Evolutionary conservation across 2,329 filamentous ascomycete genomes (phyloP).

Genomic region (Paracamarosporium sp.): DNA sequence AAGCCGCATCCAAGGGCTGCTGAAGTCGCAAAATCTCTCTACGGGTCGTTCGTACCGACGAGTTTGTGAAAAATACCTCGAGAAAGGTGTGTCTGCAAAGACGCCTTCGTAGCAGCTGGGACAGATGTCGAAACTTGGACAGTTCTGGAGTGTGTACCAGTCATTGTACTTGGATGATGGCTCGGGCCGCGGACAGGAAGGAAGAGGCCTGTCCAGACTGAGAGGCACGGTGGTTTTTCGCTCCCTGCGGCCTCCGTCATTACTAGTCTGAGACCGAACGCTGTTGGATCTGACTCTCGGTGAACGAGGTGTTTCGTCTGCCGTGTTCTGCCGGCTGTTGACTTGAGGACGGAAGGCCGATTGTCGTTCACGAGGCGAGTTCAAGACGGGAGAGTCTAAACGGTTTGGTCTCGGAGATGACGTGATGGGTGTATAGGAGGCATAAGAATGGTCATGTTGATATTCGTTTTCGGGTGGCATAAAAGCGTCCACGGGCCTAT

Average conservation of each 20-base stretch:
- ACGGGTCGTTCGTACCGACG: conserved; percentile 63
- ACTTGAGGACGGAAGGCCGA: conserved; percentile 18
- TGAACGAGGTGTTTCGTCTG: conserved; percentile 29
- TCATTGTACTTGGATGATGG: conserved; percentile 71
- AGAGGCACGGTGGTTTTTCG: conserved; percentile 16
- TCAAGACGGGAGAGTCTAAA: conserved; percentile 28
- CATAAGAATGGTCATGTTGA: conserved; percentile 43
- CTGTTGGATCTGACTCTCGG: conserved; percentile 35
- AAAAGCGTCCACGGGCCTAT: conserved; percentile 39
- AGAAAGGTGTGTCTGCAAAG: conserved; percentile 72
- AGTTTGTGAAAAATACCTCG: conserved; percentile 69
- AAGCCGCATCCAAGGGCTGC: conserved; percentile 80
- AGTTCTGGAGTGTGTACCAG: conserved; percentile 79
- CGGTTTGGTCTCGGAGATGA: conserved; percentile 28
- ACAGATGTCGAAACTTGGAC: conserved; percentile 79
- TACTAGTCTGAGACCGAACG: conserved; percentile 30
- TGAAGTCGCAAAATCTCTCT: conserved; percentile 78
- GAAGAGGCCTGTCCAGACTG: conserved; percentile 33
- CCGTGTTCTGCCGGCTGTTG: conserved; percentile 15
- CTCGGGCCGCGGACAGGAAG: conserved; percentile 72
- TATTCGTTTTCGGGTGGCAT: conserved; percentile 54
- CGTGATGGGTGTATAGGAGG: conserved; percentile 19
- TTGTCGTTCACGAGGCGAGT: conserved; percentile 30
- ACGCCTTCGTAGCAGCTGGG: conserved; percentile 77
- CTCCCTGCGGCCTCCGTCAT: conserved; percentile 30